A percentile compares a stretch with the other conserved stretches of the same genome.
Evolutionary conservation across 345 rosid genomes (phyloP).

Genomic region (Psidium friedrichsthalianum): DNA sequence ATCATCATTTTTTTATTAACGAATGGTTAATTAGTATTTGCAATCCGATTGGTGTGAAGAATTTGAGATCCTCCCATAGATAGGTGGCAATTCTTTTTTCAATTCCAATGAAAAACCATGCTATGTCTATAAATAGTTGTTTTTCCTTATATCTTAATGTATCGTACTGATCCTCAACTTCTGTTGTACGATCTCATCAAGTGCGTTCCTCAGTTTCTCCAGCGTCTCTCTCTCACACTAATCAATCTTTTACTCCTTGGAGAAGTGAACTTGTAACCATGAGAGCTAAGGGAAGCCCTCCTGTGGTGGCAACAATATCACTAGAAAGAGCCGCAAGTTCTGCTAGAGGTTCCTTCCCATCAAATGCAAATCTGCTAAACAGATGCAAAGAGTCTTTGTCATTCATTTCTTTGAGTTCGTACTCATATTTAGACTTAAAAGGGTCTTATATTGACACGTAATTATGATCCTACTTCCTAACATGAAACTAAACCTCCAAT

Average conservation of each 20-base stretch:
- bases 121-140: neutral
- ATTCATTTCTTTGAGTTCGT: neutral
- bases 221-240: neutral
- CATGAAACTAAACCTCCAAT: neutral
- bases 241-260: neutral
- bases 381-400: neutral
- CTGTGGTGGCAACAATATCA: neutral
- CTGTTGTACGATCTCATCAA: neutral
- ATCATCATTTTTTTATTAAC: neutral
- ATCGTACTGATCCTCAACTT: neutral
- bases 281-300: constrained; percentile 10
- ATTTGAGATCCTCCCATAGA: neutral
- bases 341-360: neutral
- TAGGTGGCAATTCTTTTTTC: neutral
- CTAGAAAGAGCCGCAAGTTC: rapidly evolving
- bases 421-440: neutral
- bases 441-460: neutral
- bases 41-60: neutral
- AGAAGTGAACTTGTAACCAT: neutral
- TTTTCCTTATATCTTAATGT: neutral
- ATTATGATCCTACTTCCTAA: neutral
- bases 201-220: neutral
- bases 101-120: neutral
- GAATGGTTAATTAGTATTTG: neutral
- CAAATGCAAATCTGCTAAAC: neutral